Base-by-base conservation (phyloP, 179 eudicot genomes). In the Actinidia chinensis region DNA sequence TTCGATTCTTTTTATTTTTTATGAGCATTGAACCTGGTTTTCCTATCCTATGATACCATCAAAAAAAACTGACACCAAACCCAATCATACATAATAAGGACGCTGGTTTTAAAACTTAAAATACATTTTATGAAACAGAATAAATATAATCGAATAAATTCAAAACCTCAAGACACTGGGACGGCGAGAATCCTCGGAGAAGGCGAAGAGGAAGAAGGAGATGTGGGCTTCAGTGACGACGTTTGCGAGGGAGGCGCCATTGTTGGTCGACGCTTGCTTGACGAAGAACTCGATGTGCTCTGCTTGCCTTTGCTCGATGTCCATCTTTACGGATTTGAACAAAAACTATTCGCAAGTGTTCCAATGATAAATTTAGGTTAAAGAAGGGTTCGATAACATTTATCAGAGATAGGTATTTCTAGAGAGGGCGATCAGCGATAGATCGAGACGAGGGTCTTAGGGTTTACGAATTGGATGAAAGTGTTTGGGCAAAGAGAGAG, bases 141-240 rank as follows among this genome's bases (percentile, higher is more conserved):
- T 15, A 6, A 14, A n/a, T n/a, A n/a, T n/a, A n/a, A 18, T 44
- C 46, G 6, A 12, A 28, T 4, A 28, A 0, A 48, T 17, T 42
- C 1, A 28, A 47, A 10, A 93, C 99, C 98, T 93, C 88, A 20
- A 85, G 58, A 95, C 83, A 79, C 68, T 89, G 97, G 94, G 43
- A 91, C 82, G 14, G 94, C 68, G 9, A 93, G 91, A 83, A 95
- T 91, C 33, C 33, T 95, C 99, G 43, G 97, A 87, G 90, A 95
- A 95, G 54, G 98, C 98, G 82, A 95, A 95, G 36, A 95, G 94
- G 90, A 91, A 67, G 94, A 94, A 71, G 86, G 90, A 8, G 96
- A 90, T 56, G 97, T 95, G 44, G 44, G 97, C 97, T 60, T 92
- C 96, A 6, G 86, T 63, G 76, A 94, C 82, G 64, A 95, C 64